Conservation (phyloP, 148 eudicot genomes). For the Fagopyrum esculentum region DNA sequence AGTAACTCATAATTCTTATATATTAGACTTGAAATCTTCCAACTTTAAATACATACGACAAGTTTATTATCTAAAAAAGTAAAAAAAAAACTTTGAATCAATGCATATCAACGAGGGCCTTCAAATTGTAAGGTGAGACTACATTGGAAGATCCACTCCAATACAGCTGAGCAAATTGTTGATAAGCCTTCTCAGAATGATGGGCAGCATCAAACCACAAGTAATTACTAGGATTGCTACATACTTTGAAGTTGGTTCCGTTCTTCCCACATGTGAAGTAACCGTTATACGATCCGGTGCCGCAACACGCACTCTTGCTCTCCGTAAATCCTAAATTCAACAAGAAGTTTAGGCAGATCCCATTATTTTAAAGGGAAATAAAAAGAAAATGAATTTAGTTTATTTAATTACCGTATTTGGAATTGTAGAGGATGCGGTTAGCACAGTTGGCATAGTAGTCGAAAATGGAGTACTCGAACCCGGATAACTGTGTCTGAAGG, state of each 20-base stretch:
- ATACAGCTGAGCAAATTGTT: constrained; percentile 33
- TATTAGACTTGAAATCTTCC: no score
- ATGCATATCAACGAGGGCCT: constrained; percentile 20
- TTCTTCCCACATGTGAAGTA: constrained; percentile 28
- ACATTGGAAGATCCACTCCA: constrained; percentile 42
- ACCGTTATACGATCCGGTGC: constrained; percentile 31
- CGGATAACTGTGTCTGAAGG: constrained; percentile 23
- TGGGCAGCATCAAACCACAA: constrained; percentile 51
- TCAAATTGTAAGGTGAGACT: constrained; percentile 41
- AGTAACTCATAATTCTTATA: no score
- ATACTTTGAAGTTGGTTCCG: constrained; percentile 22
- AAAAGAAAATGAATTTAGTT: no score
- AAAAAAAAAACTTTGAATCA: neutral
- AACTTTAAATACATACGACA: no score
- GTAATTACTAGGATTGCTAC: constrained; percentile 31
- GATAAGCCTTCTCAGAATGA: constrained; percentile 36
- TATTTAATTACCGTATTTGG: constrained; percentile 23
- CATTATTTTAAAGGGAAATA: no score
- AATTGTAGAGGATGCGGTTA: constrained; percentile 19
- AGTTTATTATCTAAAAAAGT: neutral
- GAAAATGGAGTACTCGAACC: constrained; percentile 32
- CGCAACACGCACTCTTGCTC: constrained; percentile 36
- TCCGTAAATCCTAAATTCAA: constrained; percentile 31
- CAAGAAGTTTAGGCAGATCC: no score
- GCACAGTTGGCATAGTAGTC: constrained; percentile 27